Evolutionary conservation across 805 yeast species (phyloP), one percentile per base, ranked within the genome.

Genomic region (Wickerhamiella azyma): DNA sequence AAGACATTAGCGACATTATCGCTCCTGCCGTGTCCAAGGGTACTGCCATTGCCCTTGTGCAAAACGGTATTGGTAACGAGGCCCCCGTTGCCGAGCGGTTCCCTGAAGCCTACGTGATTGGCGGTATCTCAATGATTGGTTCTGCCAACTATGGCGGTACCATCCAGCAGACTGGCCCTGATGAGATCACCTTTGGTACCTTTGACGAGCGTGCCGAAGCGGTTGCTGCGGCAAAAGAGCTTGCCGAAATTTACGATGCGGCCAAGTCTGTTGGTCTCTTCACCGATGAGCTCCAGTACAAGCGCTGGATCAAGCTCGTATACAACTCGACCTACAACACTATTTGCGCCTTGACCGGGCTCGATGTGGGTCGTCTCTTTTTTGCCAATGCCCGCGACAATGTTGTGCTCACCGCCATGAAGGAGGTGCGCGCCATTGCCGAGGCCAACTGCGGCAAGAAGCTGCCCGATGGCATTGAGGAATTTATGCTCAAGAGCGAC

Each of bases 241-340:
- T 76, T 53, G 67, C 72, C 14, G 57, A 59, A 3, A 46, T 77
- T 16, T 77, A 76, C 59, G 52, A 62, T 24, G 69, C 69, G 43
- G 70, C 65, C 5, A 55, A 53, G 35, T 75, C 75, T 52, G 50
- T 57, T 1, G 63, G 69, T 51, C 53, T 52, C 13, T 66, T 67
- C 47, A 69, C 64, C 45, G 66, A 66, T 8, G 67, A 74, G 53
- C 74, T 71, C 39, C 69, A 69, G 58, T 66, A 59, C 59, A 66
- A 72, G 35, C 67, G 94, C 52, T 79, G 83, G 76, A 64, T 69
- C 47, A 82, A 82, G 59, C 67, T 82, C 50, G 69, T 82, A 11
- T 81, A 81, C 64, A 82, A 81, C 59, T 78, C 83, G 17, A 65
- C 79, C 1, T 66, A 77, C 57, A 82, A 82, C 63, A 71, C 86